Evolutionary conservation across 805 yeast genomes (phyloP).

Genomic region (Saccharomycopsis microspora): DNA sequence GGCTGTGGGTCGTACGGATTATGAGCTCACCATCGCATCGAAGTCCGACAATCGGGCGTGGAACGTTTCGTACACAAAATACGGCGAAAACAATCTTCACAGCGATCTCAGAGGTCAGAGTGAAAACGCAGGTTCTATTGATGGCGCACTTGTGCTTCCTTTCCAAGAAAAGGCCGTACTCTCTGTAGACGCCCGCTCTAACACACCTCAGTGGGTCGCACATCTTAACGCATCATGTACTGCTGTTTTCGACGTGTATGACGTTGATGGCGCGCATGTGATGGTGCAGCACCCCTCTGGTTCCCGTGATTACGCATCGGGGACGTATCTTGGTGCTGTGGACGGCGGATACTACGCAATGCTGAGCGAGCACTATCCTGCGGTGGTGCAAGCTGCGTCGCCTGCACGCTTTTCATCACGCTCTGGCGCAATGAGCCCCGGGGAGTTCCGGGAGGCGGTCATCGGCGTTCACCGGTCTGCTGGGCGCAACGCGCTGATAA

Average conservation of each 20-base stretch:
- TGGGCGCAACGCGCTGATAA: not conserved
- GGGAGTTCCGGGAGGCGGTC: conserved; percentile 30
- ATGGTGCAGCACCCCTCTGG: conserved; percentile 54
- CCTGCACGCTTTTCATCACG: conserved; percentile 45
- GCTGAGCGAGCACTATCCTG: conserved; percentile 68
- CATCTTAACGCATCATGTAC: conserved; percentile 62
- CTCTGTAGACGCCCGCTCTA: conserved; percentile 60
- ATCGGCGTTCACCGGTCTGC: conserved; percentile 36
- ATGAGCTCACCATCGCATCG: conserved; percentile 68
- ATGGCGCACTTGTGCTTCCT: conserved; percentile 72
- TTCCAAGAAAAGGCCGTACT: conserved; percentile 70
- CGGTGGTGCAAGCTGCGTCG: conserved; percentile 73
- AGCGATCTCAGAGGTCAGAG: conserved; percentile 35
- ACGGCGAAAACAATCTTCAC: conserved; percentile 87
- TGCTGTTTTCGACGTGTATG: conserved; percentile 64
- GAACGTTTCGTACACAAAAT: conserved; percentile 71
- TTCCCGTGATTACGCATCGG: conserved; percentile 20
- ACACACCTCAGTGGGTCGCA: conserved; percentile 71
- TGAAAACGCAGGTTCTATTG: conserved; percentile 41
- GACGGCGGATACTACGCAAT: conserved; percentile 77
- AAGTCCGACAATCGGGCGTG: conserved; percentile 51
- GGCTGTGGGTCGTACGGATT: conserved; percentile 60
- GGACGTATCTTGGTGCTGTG: conserved; percentile 57
- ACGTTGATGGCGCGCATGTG: conserved; percentile 21
- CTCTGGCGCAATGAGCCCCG: conserved; percentile 7